Percentiles rank a stretch among this genome's conserved stretches.
Conservation (phyloP, 1,284 basidiomycete genomes). For the Malassezia obtusa region DNA sequence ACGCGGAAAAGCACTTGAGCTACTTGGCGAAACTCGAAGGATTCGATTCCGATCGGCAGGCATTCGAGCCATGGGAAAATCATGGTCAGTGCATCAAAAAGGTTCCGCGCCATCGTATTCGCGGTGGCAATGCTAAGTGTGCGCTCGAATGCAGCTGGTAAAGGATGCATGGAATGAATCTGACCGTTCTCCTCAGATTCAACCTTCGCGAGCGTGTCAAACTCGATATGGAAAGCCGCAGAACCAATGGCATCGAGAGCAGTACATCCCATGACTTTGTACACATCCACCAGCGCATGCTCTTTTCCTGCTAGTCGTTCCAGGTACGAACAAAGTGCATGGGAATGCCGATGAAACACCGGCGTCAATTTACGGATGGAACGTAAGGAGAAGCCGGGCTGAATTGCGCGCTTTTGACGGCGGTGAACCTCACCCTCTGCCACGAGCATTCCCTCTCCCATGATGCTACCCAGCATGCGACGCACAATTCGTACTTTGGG, state of each 20-base stretch:
- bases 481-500: slow-evolving; percentile 29
- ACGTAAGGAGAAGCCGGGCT: slow-evolving; percentile 34
- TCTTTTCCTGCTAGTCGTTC: slow-evolving; percentile 11
- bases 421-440: slow-evolving; percentile 38
- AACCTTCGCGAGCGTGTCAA: slow-evolving; percentile 1
- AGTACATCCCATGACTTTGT: slow-evolving; percentile 1
- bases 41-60: slow-evolving; percentile 9
- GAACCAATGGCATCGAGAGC: slow-evolving; percentile 17
- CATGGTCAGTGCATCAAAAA: slow-evolving; percentile 8
- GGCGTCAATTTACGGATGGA: slow-evolving; percentile 34
- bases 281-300: slow-evolving; percentile 3
- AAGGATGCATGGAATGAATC: slow-evolving; percentile 1
- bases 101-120: neutral
- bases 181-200: neutral
- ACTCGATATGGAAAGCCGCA: slow-evolving; percentile 12
- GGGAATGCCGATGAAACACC: slow-evolving; percentile 25
- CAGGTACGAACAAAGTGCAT: slow-evolving; percentile 19
- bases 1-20: slow-evolving; percentile 1
- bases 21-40: slow-evolving; percentile 1
- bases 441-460: slow-evolving; percentile 40
- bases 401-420: slow-evolving; percentile 34
- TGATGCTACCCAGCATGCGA: slow-evolving; percentile 23
- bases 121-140: slow-evolving; percentile 9
- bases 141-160: slow-evolving; percentile 7
- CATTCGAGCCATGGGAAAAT: slow-evolving; percentile 8